Base-by-base conservation (phyloP, 2,329 filamentous ascomycete genomes). In the Monosporascus sp. region DNA sequence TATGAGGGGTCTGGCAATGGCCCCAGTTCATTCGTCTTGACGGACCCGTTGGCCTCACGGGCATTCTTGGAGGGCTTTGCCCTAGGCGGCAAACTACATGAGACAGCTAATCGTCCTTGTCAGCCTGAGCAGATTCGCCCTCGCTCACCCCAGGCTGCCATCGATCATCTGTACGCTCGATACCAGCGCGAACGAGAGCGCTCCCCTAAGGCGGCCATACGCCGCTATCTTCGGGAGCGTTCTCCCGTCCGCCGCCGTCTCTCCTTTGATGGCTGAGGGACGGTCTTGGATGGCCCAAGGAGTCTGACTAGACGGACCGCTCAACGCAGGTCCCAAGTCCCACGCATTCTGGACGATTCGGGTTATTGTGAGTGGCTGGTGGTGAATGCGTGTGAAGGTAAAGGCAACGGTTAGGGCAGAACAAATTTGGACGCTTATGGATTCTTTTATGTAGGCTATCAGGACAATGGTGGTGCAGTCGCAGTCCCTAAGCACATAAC, bases 11-110 rank as follows among this genome's bases (percentile, higher is more conserved):
- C 47, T 43, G 19, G 9, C 27, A 24, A 46, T 6, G 56, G 56
- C 7, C 62, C 61, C 2, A 59, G 59, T 47, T 41, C 56, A 8
- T 40, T 46, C 1, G 53, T 64, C 14, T 45, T 66, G 17, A 46
- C 52, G 17, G 56, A 66, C 37, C 57, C 63, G n/a, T 19, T 59
- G 37, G 61, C 63, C 9, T 54, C 59, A 2, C 62, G 58, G 34
- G 64, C 63, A 49, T 68, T 62, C 48, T 51, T 68, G 26, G 57
- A 66, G 51, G 65, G 66, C 27, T 58, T 67, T 17, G 58, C 61
- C 14, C 22, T 65, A 24, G 62, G 63, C 5, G 19, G 27, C 7
- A 48, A 37, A 7, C 49, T 61, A 14, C 47, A 37, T 1, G 50
- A 49, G 11, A 38, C 48, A 9, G 45, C 52, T 22, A 40, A 17